These are phyloP conservation scores for Leccinum cinnamomeum DNA, from an alignment of 1,284 basidiomycete genomes.

Conservation along the genomic window DNA sequence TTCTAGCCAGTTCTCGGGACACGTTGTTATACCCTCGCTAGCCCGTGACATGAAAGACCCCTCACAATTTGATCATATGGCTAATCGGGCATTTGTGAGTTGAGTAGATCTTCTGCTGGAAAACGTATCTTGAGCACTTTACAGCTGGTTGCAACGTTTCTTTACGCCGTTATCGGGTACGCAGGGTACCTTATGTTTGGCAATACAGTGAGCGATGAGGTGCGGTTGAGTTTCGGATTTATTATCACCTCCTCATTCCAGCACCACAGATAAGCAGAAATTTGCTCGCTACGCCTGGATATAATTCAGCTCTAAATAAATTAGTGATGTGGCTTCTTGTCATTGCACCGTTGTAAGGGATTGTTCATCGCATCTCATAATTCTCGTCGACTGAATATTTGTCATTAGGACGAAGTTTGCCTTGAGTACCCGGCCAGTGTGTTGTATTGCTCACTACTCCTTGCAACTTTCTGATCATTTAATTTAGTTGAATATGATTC, in stretches of 20 bases:
- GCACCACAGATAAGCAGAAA: slow-evolving; percentile 77
- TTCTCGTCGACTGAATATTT: slow-evolving; percentile 10
- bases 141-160: slow-evolving; percentile 72
- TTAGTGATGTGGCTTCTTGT: slow-evolving; percentile 90
- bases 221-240: slow-evolving; percentile 35
- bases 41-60: slow-evolving; percentile 91
- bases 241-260: slow-evolving; percentile 1
- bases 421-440: slow-evolving; percentile 78
- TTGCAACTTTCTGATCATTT: slow-evolving; percentile 5
- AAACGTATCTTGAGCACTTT: slow-evolving; percentile 8
- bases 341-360: slow-evolving; percentile 70
- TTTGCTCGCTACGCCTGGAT: slow-evolving; percentile 74
- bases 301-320: slow-evolving; percentile 73
- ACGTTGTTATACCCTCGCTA: slow-evolving; percentile 89
- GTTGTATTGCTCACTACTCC: slow-evolving; percentile 29
- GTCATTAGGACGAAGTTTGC: slow-evolving; percentile 79
- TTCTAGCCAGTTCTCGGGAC: slow-evolving; percentile 74
- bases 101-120: background rate
- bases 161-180: slow-evolving; percentile 81
- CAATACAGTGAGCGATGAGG: slow-evolving; percentile 78
- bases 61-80: slow-evolving; percentile 78
- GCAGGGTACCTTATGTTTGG: slow-evolving; percentile 95
- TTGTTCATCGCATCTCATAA: background rate
- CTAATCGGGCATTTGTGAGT: slow-evolving; percentile 79
- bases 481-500: slow-evolving; percentile 71